Percentiles rank a stretch among this genome's conserved stretches.
Evolutionary conservation across 2,329 filamentous ascomycete species (phyloP).

Genomic region (Aurifilum marmelostoma): DNA sequence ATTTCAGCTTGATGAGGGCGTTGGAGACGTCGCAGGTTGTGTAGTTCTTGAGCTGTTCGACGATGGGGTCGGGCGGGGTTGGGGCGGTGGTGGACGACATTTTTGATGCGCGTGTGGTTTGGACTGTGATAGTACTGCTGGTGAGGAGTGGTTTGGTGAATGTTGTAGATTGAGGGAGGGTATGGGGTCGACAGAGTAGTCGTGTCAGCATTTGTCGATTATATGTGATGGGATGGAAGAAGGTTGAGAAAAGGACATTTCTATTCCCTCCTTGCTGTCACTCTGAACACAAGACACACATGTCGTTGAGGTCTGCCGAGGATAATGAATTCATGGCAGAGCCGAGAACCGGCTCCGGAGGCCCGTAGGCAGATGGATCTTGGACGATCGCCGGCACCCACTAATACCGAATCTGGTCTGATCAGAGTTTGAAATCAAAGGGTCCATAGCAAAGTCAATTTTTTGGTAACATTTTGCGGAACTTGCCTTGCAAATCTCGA

Average conservation of each 20-base stretch:
- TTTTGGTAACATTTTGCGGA: neutral
- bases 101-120: neutral
- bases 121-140: neutral
- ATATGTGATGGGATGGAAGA: too few relatives aligned
- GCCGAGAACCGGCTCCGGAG: neutral
- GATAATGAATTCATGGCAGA: neutral
- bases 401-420: neutral
- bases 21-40: constrained; percentile 55
- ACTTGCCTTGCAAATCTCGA: neutral
- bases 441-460: too few relatives aligned
- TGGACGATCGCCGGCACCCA: neutral
- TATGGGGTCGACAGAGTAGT: neutral
- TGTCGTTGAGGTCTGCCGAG: constrained; percentile 1
- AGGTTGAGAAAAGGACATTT: too few relatives aligned
- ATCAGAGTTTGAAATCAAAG: neutral
- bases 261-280: too few relatives aligned
- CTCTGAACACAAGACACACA: neutral
- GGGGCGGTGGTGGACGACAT: constrained; percentile 1
- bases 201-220: neutral
- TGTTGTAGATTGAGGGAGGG: neutral
- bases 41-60: constrained; percentile 39
- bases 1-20: constrained; percentile 53
- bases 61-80: constrained; percentile 34
- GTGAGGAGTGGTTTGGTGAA: neutral
- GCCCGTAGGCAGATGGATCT: neutral